These are phyloP conservation scores for Penicillium sp. DNA, from an alignment of 2,329 filamentous ascomycete genomes.

Conservation along the genomic window DNA sequence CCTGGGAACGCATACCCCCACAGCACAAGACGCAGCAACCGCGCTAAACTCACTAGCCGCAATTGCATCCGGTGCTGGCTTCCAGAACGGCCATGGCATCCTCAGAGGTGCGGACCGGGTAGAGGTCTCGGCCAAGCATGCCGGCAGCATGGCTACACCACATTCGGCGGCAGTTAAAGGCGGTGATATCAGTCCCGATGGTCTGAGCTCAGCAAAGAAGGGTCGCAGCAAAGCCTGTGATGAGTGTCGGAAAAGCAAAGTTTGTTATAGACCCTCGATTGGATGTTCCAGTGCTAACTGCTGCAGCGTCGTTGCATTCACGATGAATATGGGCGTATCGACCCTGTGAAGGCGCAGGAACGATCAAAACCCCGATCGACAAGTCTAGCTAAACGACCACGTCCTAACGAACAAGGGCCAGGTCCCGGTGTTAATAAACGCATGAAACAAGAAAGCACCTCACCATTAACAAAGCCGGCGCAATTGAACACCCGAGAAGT, in stretches of 20 bases:
- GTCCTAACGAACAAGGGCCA: slow-evolving; percentile 48
- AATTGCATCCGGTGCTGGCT: slow-evolving; percentile 42
- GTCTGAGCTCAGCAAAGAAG: slow-evolving; percentile 55
- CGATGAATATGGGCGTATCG: slow-evolving; percentile 67
- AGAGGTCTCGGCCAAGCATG: slow-evolving; percentile 34
- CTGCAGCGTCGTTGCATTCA: slow-evolving; percentile 69
- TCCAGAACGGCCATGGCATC: slow-evolving; percentile 33
- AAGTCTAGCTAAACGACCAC: slow-evolving; percentile 59
- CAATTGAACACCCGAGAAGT: slow-evolving; percentile 28
- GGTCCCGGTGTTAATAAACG: slow-evolving; percentile 34
- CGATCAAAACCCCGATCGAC: slow-evolving; percentile 64
- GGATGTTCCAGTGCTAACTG: slow-evolving; percentile 24
- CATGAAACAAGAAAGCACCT: slow-evolving; percentile 41
- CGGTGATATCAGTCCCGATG: slow-evolving; percentile 40
- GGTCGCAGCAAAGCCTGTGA: slow-evolving; percentile 68
- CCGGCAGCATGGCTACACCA: slow-evolving; percentile 32
- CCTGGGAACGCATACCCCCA: slow-evolving; percentile 35
- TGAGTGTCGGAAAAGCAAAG: slow-evolving; percentile 71
- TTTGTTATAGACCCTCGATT: slow-evolving; percentile 40
- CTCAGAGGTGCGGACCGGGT: slow-evolving; percentile 33
- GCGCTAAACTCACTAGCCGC: slow-evolving; percentile 45
- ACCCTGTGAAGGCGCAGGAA: slow-evolving; percentile 67
- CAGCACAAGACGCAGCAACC: slow-evolving; percentile 45
- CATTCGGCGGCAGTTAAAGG: slow-evolving; percentile 31
- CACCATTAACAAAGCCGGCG: slow-evolving; percentile 29